Percentiles rank a stretch among this genome's conserved stretches.
These are phyloP conservation scores for Solanum chilense DNA, from an alignment of 257 asterid genomes.

Conservation along the genomic window DNA sequence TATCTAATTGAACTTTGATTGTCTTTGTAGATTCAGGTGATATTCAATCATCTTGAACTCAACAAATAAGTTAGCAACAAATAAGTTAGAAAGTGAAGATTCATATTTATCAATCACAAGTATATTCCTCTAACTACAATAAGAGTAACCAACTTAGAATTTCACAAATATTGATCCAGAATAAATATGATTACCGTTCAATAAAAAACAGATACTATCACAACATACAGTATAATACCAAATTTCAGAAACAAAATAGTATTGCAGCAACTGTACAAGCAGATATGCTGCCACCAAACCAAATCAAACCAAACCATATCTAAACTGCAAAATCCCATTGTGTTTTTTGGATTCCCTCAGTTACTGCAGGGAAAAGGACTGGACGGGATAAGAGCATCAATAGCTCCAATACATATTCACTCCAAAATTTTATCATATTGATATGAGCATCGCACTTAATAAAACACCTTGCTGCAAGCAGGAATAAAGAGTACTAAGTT, in stretches of 20 bases:
- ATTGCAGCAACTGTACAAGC: not conserved
- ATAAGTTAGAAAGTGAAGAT: not conserved
- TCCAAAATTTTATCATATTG: not conserved
- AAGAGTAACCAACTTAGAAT: not conserved
- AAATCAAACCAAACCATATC: not conserved
- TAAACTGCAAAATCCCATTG: not conserved
- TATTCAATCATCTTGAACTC: not conserved
- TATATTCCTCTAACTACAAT: not conserved
- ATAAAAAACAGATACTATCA: not conserved
- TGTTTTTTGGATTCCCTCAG: not conserved
- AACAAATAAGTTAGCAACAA: not conserved
- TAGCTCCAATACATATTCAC: not conserved
- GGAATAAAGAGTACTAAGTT: constrained; percentile 1
- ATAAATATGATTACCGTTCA: not conserved
- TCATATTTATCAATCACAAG: not conserved
- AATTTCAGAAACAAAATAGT: not conserved
- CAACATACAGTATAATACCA: not conserved
- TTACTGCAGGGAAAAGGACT: not conserved
- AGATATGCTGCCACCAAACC: not conserved
- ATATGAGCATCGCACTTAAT: not conserved
- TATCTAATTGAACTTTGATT: not conserved
- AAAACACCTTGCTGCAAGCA: not conserved
- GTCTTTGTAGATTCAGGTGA: not conserved
- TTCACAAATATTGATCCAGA: not conserved
- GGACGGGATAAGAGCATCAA: not conserved